phyloP scores from a whole-genome alignment of 139 green algal species.

The Chlorella sp. region DNA sequence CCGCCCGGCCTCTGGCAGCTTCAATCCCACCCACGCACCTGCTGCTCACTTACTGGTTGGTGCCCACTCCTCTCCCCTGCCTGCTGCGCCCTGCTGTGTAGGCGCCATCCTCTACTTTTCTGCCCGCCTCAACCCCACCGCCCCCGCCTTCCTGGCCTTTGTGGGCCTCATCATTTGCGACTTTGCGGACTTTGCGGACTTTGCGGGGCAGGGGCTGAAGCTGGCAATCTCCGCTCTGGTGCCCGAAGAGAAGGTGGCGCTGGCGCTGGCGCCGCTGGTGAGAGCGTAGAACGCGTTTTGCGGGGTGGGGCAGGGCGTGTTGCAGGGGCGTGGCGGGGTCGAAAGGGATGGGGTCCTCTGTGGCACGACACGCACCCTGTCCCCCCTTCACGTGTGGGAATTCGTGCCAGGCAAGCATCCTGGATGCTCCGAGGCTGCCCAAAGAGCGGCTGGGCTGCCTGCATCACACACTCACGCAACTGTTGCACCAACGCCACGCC shows the following conservation, averaged over 20 bases:
- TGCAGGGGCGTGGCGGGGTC: too few relatives aligned
- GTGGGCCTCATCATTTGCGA: conserved; percentile 24
- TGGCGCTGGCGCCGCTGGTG: conserved; percentile 63
- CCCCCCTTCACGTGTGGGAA: too few relatives aligned
- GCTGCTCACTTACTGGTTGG: too few relatives aligned
- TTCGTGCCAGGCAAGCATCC: too few relatives aligned
- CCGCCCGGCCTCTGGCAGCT: background rate
- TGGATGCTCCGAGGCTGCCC: conserved; percentile 57
- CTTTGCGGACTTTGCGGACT: conserved; percentile 34
- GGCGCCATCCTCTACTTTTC: conserved; percentile 50
- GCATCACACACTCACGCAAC: too few relatives aligned
- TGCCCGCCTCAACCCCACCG: conserved; percentile 51
- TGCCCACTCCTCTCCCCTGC: background rate
- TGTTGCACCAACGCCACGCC: too few relatives aligned
- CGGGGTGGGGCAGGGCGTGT: too few relatives aligned
- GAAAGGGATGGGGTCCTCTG: too few relatives aligned
- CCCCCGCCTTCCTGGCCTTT: conserved; percentile 65
- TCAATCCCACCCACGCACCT: background rate
- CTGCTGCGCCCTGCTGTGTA: background rate
- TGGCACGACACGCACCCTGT: too few relatives aligned
- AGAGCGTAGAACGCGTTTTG: conserved; percentile 23
- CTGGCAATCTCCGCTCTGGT: conserved; percentile 35
- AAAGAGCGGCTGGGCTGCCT: background rate
- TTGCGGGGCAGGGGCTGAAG: conserved; percentile 42
- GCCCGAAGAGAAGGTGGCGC: conserved; percentile 41